These are phyloP conservation scores for Quercus dentata DNA, from an alignment of 306 rosid species.

Conservation along the genomic window DNA sequence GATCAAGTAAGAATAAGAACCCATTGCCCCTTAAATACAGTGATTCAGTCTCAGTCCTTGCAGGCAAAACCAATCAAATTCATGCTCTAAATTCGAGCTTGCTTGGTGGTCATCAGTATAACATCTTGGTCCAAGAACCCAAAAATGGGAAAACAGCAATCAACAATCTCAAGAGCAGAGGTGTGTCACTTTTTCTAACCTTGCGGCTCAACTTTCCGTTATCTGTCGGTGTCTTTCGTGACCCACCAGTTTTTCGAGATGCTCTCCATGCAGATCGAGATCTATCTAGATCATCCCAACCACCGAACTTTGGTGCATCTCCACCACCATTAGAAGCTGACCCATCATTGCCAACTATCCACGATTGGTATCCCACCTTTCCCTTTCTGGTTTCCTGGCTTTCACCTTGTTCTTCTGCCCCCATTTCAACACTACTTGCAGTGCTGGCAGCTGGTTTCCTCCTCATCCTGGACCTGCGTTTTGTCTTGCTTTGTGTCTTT, in stretches of 20 bases:
- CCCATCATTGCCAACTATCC: constrained; percentile 58
- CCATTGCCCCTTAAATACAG: not conserved
- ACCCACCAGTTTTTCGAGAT: constrained; percentile 25
- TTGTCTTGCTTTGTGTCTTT: constrained; percentile 37
- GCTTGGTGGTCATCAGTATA: constrained; percentile 26
- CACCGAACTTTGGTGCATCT: constrained; percentile 50
- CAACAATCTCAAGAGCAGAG: constrained; percentile 75
- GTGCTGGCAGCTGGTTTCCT: constrained; percentile 41
- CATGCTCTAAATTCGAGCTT: constrained; percentile 7
- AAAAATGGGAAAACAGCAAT: constrained; percentile 88
- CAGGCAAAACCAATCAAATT: constrained; percentile 14
- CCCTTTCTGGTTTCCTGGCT: constrained; percentile 31
- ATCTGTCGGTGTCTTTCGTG: constrained; percentile 28
- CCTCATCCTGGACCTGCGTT: constrained; percentile 54
- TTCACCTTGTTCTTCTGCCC: constrained; percentile 42
- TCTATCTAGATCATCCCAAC: constrained; percentile 92
- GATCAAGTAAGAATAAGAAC: not conserved
- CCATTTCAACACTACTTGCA: constrained; percentile 12
- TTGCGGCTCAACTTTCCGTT: constrained; percentile 67
- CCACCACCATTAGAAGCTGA: constrained; percentile 32
- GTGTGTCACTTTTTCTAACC: constrained; percentile 61
- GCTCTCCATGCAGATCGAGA: constrained; percentile 32
- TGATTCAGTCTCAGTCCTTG: constrained; percentile 11
- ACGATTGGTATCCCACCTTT: constrained; percentile 61
- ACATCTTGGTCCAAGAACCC: constrained; percentile 87